Percentiles rank a stretch among this genome's conserved stretches.
Evolutionary conservation across 208 protist species (phyloP).

Genomic region (Trypanosoma melophagium): DNA sequence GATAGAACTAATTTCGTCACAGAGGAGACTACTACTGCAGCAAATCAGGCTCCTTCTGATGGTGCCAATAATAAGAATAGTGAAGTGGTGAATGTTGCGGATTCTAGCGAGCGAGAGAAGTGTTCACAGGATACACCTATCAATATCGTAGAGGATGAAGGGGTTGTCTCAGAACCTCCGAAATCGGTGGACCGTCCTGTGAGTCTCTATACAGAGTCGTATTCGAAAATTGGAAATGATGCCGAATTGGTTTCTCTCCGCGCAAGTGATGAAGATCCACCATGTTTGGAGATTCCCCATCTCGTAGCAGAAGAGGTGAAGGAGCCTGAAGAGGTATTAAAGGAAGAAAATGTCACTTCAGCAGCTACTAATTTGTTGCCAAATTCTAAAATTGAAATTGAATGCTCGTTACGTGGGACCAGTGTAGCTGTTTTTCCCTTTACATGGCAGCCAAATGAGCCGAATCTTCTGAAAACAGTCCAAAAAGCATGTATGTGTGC

Average conservation of each 20-base stretch:
- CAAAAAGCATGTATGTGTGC: conserved; percentile 7
- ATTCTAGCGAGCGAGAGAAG: too few relatives aligned
- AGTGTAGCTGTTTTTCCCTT: conserved; percentile 18
- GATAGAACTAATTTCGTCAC: too few relatives aligned
- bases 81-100: too few relatives aligned
- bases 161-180: too few relatives aligned
- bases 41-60: too few relatives aligned
- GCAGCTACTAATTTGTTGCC: neutral
- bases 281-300: neutral
- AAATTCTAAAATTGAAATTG: conserved; percentile 16
- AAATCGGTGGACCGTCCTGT: too few relatives aligned
- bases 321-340: neutral
- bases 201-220: too few relatives aligned
- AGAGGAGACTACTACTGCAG: too few relatives aligned
- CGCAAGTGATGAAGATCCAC: neutral
- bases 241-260: neutral
- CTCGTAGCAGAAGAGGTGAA: neutral
- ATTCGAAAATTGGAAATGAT: neutral
- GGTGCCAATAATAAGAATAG: too few relatives aligned
- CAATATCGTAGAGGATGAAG: too few relatives aligned
- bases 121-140: too few relatives aligned
- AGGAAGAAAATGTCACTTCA: neutral
- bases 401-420: conserved; percentile 8
- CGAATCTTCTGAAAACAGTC: conserved; percentile 5
- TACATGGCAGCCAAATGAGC: conserved; percentile 6